A percentile compares a stretch with the other conserved stretches of the same genome.
Conservation (phyloP, 2,329 filamentous ascomycete species). For the Curvularia sp. region DNA sequence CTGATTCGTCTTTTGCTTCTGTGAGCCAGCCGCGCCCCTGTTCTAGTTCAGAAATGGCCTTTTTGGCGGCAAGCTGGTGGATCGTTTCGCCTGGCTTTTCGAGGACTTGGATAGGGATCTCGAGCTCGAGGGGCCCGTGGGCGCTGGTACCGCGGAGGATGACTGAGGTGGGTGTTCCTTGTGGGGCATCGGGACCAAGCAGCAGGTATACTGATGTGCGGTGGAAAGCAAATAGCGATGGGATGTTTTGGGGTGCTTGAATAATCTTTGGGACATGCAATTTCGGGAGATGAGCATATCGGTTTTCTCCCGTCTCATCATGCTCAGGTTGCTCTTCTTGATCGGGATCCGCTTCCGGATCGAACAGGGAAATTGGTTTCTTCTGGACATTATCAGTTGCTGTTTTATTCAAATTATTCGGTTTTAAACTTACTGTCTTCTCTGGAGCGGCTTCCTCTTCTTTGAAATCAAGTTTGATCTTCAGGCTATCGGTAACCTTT, state of each 20-base stretch:
- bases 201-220: slow-evolving; percentile 71
- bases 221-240: slow-evolving; percentile 70
- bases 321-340: slow-evolving; percentile 39
- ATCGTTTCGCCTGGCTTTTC: slow-evolving; percentile 61
- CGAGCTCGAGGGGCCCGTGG: slow-evolving; percentile 66
- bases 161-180: slow-evolving; percentile 61
- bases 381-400: slow-evolving; percentile 36
- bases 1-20: slow-evolving; percentile 50
- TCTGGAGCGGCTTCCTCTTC: slow-evolving; percentile 21
- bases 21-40: slow-evolving; percentile 70
- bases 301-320: slow-evolving; percentile 41
- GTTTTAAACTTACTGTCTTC: slow-evolving; percentile 15
- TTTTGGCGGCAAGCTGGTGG: slow-evolving; percentile 74
- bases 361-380: slow-evolving; percentile 66
- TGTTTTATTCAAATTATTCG: background rate
- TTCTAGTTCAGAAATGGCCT: slow-evolving; percentile 72
- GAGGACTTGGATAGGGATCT: slow-evolving; percentile 66
- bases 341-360: slow-evolving; percentile 57
- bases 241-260: slow-evolving; percentile 69
- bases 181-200: slow-evolving; percentile 60
- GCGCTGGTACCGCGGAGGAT: slow-evolving; percentile 64
- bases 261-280: slow-evolving; percentile 64
- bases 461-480: slow-evolving; percentile 46
- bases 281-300: slow-evolving; percentile 61
- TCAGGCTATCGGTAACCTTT: slow-evolving; percentile 59